phyloP scores from a whole-genome alignment of 768 basidiomycete genomes.

The Russula vinacea region DNA sequence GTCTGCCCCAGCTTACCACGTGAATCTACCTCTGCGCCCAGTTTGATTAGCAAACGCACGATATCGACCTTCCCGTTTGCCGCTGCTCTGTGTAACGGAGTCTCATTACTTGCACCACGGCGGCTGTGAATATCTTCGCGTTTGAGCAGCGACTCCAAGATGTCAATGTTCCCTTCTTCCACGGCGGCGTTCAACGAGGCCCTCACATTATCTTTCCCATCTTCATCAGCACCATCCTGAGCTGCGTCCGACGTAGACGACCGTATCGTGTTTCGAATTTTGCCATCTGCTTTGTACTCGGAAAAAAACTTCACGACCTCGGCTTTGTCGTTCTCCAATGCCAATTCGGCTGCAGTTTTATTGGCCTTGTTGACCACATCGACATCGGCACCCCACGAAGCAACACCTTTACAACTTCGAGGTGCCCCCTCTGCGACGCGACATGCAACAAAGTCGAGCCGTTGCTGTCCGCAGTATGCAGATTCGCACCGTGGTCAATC shows the following conservation, averaged over 20 bases:
- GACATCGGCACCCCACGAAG: neutral
- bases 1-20: neutral
- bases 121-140: slow-evolving; percentile 4
- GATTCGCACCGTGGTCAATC: slow-evolving; percentile 2
- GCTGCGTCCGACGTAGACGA: neutral
- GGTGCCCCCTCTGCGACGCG: neutral
- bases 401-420: neutral
- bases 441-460: neutral
- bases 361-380: neutral
- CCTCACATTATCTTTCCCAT: no score
- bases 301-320: neutral
- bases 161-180: neutral
- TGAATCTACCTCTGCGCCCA: neutral
- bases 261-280: neutral
- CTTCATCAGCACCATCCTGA: neutral
- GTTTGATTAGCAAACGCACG: neutral
- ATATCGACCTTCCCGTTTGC: neutral
- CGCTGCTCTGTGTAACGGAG: neutral
- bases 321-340: neutral
- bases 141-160: neutral
- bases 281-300: neutral
- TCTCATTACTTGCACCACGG: neutral
- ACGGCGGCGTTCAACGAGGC: neutral
- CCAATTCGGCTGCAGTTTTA: neutral
- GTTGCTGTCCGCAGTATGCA: neutral